These are phyloP conservation scores for Tephrocybe sp. DNA, from an alignment of 768 basidiomycete genomes.

Conservation along the genomic window DNA sequence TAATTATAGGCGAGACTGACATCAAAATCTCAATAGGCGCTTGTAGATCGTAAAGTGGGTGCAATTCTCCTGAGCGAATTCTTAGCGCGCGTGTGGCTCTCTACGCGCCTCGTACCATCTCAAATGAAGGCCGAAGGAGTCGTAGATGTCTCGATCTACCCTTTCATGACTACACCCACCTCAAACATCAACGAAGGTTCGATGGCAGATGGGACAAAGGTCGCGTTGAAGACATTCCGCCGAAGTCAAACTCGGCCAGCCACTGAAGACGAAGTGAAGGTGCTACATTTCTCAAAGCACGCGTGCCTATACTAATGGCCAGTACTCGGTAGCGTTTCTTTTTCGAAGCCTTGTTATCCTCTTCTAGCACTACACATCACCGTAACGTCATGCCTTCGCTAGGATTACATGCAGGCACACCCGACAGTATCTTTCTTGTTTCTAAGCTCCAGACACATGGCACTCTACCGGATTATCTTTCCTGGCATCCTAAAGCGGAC, in stretches of 20 bases:
- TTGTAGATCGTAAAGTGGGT: not conserved
- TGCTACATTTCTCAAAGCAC: not conserved
- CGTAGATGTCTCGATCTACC: not conserved
- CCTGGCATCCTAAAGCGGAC: not conserved
- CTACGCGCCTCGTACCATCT: conserved; percentile 2
- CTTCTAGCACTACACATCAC: conserved; percentile 1
- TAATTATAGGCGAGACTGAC: not conserved
- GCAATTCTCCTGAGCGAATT: not conserved
- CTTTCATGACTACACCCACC: conserved; percentile 2
- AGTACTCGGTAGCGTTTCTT: conserved; percentile 8
- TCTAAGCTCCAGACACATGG: conserved; percentile 12
- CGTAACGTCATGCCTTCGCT: conserved; percentile 12
- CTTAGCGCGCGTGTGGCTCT: not conserved
- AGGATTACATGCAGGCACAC: conserved; percentile 4
- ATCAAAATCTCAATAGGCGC: not conserved
- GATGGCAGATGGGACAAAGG: not conserved
- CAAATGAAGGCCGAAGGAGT: not conserved
- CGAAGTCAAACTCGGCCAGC: conserved; percentile 1
- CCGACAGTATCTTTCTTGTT: conserved; percentile 5
- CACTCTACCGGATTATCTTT: conserved; percentile 6
- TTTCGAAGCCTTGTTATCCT: conserved; percentile 10
- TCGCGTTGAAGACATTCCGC: conserved; percentile 11
- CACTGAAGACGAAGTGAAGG: not conserved
- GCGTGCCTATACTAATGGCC: not conserved
- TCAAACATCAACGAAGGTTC: conserved; percentile 6